Percentiles rank a stretch among this genome's conserved stretches.
phyloP scores from a whole-genome alignment of 106 monocot genomes.

The Dendrobium chrysotoxum region DNA sequence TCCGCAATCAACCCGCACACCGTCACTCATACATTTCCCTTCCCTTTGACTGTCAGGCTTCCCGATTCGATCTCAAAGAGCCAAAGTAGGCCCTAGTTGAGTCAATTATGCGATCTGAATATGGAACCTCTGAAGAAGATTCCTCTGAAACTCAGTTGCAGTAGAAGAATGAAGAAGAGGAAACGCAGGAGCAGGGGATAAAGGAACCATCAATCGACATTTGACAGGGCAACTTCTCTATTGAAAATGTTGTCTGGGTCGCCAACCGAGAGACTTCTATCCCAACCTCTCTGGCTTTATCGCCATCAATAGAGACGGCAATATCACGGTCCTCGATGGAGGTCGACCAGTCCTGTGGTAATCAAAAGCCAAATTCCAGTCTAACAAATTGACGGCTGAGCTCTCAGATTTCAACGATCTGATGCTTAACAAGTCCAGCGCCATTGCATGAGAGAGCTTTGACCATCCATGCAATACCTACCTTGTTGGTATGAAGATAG shows the following conservation, averaged over 20 bases:
- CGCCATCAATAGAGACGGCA: constrained; percentile 8
- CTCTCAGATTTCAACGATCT: constrained; percentile 22
- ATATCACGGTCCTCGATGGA: constrained; percentile 20
- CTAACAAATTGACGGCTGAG: not conserved
- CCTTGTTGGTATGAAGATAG: constrained; percentile 31
- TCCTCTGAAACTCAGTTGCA: not conserved
- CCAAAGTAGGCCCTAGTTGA: too few relatives aligned
- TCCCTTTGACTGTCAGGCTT: not conserved
- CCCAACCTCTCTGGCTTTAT: constrained; percentile 7
- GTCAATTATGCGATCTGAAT: too few relatives aligned
- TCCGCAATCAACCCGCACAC: too few relatives aligned
- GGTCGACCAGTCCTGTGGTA: constrained; percentile 18
- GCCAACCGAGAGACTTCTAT: constrained; percentile 41
- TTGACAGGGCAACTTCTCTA: constrained; percentile 25
- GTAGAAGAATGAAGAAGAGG: not conserved
- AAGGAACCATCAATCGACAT: constrained; percentile 15
- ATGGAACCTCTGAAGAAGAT: not conserved
- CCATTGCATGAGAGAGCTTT: not conserved
- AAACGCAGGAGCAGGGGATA: not conserved
- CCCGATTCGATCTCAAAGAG: not conserved
- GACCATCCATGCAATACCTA: constrained; percentile 3
- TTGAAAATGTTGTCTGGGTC: constrained; percentile 36
- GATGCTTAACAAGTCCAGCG: constrained; percentile 1
- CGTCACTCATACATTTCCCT: too few relatives aligned
- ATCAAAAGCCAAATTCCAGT: not conserved